Percentiles rank a stretch among this genome's conserved stretches.
Conservation (phyloP, 768 basidiomycete genomes). For the Boletus pseudopeckii region DNA sequence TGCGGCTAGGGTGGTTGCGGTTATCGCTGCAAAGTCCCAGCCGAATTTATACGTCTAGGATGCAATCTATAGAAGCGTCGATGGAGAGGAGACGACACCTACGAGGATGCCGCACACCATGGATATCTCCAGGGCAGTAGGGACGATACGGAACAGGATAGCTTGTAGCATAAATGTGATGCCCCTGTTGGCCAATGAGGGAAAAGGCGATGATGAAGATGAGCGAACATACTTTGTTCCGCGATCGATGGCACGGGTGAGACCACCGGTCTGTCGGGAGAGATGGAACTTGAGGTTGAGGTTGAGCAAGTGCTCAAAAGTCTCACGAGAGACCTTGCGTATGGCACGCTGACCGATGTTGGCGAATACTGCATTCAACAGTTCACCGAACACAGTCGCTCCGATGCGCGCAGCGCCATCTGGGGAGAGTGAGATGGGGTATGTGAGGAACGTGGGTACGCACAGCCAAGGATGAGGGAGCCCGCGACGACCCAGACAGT, state of each 20-base stretch:
- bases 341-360: conserved; percentile 93
- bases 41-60: conserved; percentile 93
- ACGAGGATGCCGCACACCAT: conserved; percentile 98
- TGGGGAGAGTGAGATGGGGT: conserved; percentile 30
- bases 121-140: conserved; percentile 92
- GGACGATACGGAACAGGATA: conserved; percentile 90
- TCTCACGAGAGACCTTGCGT: conserved; percentile 91
- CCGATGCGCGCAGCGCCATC: conserved; percentile 90
- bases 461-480: conserved; percentile 88
- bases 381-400: conserved; percentile 85
- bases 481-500: conserved; percentile 93
- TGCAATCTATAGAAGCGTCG: not conserved
- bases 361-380: conserved; percentile 94
- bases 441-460: conserved; percentile 30
- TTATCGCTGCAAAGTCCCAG: conserved; percentile 94
- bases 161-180: conserved; percentile 94
- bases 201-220: not conserved
- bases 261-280: conserved; percentile 89
- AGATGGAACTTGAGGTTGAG: conserved; percentile 93
- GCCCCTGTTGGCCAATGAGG: conserved; percentile 51
- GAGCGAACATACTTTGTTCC: conserved; percentile 78
- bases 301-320: conserved; percentile 89
- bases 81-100: conserved; percentile 23
- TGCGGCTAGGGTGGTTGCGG: conserved; percentile 74
- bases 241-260: conserved; percentile 94